Evolutionary conservation across 163 green algal species (phyloP), one percentile per base, ranked within the genome.

Genomic region (Chloromonas sp.): DNA sequence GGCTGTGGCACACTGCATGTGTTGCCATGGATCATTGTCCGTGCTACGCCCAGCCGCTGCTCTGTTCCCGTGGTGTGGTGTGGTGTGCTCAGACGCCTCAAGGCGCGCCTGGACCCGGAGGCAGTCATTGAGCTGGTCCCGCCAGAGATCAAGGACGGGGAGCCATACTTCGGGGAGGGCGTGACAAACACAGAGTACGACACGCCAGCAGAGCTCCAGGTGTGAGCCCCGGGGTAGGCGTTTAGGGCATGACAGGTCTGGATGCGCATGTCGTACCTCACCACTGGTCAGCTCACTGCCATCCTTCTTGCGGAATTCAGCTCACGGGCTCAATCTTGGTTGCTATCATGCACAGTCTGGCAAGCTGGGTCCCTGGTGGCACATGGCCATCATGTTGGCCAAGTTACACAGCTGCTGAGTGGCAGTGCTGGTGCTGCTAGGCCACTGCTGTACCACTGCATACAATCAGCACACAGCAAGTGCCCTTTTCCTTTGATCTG

Each of bases 91-190:
- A 83, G 85, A 3, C 76, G 85, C 8, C 76, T 59, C 1, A 3
- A 15, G 3, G 66, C 82, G 2, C 82, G 82, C 1, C 0, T 86
- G 0, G 85, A 88, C 14, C 66, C 66, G 0, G 85, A 86, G 60
- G 82, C 82, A 59, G 74, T 88, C 78, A 82, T 88, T 71, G 71
- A 81, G 36, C 85, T 88, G 77, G 85, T 88, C 62, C 36, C 71
- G 36, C 81, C 81, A 8, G 58, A 61, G 2, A 3, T 2, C 1
- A n/a, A 83, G 80, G 14, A n/a, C 2, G 61, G 80, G 11, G 80
- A 83, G 60, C 15, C 36, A n/a, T 11, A 5, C 11, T 76, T 77
- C 61, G 14, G 60, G 8, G 11, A 5, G 2, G n/a, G 1, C 61
- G 61, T 77, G 61, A 15, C 61, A 13, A 83, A 83, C 61, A 61